Evolutionary conservation across 2,329 filamentous ascomycete species (phyloP).

Genomic region (Emericellopsis atlantica): DNA sequence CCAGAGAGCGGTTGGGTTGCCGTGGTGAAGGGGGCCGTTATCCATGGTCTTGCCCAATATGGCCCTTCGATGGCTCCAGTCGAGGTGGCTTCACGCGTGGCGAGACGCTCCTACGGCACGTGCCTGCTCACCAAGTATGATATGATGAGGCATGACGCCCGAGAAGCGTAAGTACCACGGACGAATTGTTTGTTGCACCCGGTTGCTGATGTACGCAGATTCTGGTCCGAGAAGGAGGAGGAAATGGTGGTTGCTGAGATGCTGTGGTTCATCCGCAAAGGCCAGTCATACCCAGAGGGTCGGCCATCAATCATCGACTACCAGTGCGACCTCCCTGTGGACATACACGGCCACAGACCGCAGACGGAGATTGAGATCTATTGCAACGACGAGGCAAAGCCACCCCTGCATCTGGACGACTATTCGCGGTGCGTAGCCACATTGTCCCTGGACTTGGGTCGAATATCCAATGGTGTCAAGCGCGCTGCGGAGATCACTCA

Average conservation of each 20-base stretch:
- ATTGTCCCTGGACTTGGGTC: slow-evolving; percentile 20
- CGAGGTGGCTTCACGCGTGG: slow-evolving; percentile 20
- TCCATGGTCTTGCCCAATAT: slow-evolving; percentile 21
- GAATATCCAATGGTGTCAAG: slow-evolving; percentile 18
- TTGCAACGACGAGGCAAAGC: slow-evolving; percentile 15
- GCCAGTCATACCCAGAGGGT: slow-evolving; percentile 22
- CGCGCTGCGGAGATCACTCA: slow-evolving; percentile 14
- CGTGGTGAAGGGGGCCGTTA: slow-evolving; percentile 36
- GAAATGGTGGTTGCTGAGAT: slow-evolving; percentile 21
- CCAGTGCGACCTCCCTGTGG: slow-evolving; percentile 23
- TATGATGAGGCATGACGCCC: slow-evolving; percentile 19
- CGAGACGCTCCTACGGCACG: slow-evolving; percentile 22
- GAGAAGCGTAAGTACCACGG: slow-evolving; percentile 17
- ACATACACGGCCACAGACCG: slow-evolving; percentile 15
- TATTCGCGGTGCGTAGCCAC: slow-evolving; percentile 18
- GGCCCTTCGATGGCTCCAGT: slow-evolving; percentile 14
- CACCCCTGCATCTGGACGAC: slow-evolving; percentile 16
- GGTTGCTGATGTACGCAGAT: slow-evolving; percentile 12
- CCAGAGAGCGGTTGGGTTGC: slow-evolving; percentile 35
- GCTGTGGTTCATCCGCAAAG: slow-evolving; percentile 26
- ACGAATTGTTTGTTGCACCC: neutral
- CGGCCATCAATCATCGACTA: slow-evolving; percentile 21
- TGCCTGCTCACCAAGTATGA: slow-evolving; percentile 21
- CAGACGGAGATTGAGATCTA: slow-evolving; percentile 25
- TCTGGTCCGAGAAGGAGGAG: slow-evolving; percentile 23